Conservation (phyloP, 495 filamentous ascomycete species). For the Neurospora sp. region DNA sequence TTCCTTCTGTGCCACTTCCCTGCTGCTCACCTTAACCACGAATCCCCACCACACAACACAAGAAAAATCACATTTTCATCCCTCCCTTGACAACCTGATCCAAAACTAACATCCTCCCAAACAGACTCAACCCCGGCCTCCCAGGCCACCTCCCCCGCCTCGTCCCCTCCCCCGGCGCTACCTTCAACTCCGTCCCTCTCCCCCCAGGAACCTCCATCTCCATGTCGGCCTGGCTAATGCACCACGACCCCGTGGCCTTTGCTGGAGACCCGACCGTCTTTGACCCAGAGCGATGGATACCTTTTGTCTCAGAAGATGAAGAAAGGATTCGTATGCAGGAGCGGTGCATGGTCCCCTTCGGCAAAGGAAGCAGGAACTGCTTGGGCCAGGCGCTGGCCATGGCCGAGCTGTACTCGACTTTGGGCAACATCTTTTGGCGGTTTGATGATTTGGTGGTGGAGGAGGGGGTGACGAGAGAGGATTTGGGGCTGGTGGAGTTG, state of each 20-base stretch:
- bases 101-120: neutral
- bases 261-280: conserved; percentile 27
- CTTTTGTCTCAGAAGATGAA: neutral
- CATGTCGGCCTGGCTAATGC: conserved; percentile 22
- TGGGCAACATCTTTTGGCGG: conserved; percentile 33
- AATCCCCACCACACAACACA: no score
- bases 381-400: conserved; percentile 39
- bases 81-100: no score
- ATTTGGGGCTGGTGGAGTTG: conserved; percentile 6
- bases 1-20: no score
- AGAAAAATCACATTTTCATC: no score
- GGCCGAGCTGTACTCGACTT: conserved; percentile 35
- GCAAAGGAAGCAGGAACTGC: conserved; percentile 37
- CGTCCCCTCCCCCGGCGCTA: conserved; percentile 16
- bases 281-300: conserved; percentile 37
- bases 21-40: no score
- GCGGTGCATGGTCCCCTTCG: conserved; percentile 34
- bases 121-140: conserved; percentile 12
- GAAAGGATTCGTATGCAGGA: conserved; percentile 22
- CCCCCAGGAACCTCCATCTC: conserved; percentile 8
- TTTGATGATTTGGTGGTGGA: conserved; percentile 1
- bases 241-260: conserved; percentile 30
- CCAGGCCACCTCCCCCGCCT: conserved; percentile 15
- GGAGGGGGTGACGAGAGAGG: neutral
- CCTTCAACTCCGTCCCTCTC: conserved; percentile 11